A percentile compares a stretch with the other conserved stretches of the same genome.
phyloP scores from a whole-genome alignment of 1,284 basidiomycete species.

The Cutaneotrichosporon mucoides region DNA sequence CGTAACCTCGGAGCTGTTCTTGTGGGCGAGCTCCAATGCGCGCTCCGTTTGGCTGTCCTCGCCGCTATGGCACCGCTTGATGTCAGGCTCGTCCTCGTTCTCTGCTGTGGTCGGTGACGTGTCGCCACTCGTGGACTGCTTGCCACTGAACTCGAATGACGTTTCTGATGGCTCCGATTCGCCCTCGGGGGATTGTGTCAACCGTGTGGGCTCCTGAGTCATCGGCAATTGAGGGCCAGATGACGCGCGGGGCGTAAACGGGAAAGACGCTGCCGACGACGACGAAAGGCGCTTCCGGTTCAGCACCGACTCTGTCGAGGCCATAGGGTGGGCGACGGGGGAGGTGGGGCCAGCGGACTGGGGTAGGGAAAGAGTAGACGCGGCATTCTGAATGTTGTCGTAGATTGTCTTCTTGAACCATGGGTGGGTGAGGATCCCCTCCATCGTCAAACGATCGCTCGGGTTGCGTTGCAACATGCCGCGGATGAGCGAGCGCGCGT shows the following conservation, averaged over 20 bases:
- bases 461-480: conserved; percentile 78
- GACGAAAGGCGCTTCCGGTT: conserved; percentile 3
- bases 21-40: conserved; percentile 38
- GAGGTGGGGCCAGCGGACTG: conserved; percentile 16
- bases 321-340: conserved; percentile 2
- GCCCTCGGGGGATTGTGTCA: conserved; percentile 12
- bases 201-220: neutral
- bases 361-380: conserved; percentile 17
- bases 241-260: conserved; percentile 30
- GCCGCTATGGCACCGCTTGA: conserved; percentile 30
- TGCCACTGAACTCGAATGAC: conserved; percentile 35
- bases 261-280: conserved; percentile 15
- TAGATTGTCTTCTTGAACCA: conserved; percentile 71
- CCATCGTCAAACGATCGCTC: conserved; percentile 68
- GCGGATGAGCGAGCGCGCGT: conserved; percentile 73
- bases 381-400: conserved; percentile 37
- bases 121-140: conserved; percentile 29
- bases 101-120: conserved; percentile 46
- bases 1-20: conserved; percentile 51
- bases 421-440: conserved; percentile 78
- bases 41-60: conserved; percentile 39
- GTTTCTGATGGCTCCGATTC: conserved; percentile 35
- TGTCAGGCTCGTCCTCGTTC: conserved; percentile 27
- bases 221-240: conserved; percentile 19
- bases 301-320: neutral